Conservation (phyloP, 176 grass and related monocot genomes). For the Elymus sibiricus region DNA sequence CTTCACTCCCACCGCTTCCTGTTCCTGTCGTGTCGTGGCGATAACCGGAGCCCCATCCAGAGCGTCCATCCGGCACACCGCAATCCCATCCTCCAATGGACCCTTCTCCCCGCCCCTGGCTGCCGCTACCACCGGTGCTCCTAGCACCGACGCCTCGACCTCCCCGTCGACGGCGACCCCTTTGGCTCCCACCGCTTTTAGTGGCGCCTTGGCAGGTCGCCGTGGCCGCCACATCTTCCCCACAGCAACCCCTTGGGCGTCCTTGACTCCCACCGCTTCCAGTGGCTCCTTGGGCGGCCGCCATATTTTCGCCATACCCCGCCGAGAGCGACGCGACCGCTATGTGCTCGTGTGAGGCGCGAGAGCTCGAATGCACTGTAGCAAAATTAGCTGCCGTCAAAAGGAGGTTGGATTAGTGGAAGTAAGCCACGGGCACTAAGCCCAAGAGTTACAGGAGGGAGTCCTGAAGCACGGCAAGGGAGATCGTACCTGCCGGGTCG, state of each 20-base stretch:
- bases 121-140: background rate
- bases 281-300: background rate
- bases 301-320: background rate
- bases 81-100: background rate
- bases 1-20: background rate
- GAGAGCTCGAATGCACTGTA: background rate
- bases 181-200: background rate
- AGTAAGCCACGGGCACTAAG: background rate
- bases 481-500: background rate
- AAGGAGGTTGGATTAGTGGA: background rate
- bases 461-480: background rate
- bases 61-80: background rate
- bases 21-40: background rate
- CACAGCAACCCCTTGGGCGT: background rate
- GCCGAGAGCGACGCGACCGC: background rate
- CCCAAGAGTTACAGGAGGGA: background rate
- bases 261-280: background rate
- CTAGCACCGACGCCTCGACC: background rate
- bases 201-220: no score
- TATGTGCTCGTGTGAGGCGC: background rate
- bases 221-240: background rate
- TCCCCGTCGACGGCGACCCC: background rate
- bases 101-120: background rate
- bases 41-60: background rate
- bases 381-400: background rate